A percentile compares a stretch with the other conserved stretches of the same genome.
Conservation (phyloP, 2,329 filamentous ascomycete species). For the Diaporthe sp. region DNA sequence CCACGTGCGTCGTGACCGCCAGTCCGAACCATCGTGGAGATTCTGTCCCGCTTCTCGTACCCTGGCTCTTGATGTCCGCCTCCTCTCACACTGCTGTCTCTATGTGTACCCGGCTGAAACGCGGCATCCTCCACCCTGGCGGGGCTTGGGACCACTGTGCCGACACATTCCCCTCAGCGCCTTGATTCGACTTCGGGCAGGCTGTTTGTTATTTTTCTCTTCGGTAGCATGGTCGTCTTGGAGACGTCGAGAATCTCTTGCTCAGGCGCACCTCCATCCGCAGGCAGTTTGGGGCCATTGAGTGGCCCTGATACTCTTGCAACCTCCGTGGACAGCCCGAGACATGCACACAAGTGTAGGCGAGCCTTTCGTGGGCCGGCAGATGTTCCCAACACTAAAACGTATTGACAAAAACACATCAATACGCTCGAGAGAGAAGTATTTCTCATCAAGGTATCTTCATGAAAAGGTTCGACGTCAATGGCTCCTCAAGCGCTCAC, state of each 20-base stretch:
- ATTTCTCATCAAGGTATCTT: neutral
- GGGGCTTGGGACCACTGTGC: slow-evolving; percentile 5
- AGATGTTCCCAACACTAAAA: neutral
- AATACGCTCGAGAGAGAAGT: neutral
- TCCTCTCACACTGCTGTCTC: neutral
- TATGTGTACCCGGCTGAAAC: slow-evolving; percentile 1
- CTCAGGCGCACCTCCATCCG: too few relatives aligned
- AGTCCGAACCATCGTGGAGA: slow-evolving; percentile 9
- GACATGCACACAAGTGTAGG: neutral
- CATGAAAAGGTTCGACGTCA: neutral
- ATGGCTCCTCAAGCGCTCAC: neutral
- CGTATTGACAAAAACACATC: neutral
- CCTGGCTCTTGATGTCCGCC: neutral
- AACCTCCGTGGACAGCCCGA: neutral
- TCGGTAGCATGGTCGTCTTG: neutral
- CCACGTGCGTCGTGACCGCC: slow-evolving; percentile 23
- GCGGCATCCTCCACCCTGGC: neutral
- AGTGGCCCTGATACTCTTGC: neutral
- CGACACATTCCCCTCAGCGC: neutral
- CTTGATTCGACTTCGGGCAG: neutral
- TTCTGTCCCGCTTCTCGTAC: neutral
- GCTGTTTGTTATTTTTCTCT: neutral
- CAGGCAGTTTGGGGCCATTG: neutral
- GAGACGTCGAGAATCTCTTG: neutral
- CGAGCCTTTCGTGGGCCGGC: neutral